These are phyloP conservation scores for Selaginella tamariscina DNA, from an alignment of 75 land plant genomes.

Conservation along the genomic window DNA sequence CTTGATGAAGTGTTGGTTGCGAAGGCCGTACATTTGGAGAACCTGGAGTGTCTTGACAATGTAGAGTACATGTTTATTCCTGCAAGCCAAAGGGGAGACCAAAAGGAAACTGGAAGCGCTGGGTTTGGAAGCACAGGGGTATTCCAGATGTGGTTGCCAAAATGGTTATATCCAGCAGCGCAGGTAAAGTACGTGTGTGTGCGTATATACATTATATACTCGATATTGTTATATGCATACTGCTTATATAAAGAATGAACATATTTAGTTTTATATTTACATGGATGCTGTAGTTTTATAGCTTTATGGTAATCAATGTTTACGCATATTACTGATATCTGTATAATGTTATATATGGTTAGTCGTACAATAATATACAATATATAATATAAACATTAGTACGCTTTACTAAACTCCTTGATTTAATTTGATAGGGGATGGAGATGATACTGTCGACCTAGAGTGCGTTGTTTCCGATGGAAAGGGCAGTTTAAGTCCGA, in stretches of 20 bases:
- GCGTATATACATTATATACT: no score
- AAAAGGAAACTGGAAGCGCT: background rate
- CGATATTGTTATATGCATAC: no score
- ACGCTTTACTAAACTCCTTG: no score
- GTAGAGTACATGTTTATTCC: background rate
- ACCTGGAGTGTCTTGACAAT: background rate
- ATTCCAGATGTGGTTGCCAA: background rate
- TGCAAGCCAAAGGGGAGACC: conserved; percentile 1
- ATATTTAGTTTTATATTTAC: no score
- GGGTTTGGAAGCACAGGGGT: background rate
- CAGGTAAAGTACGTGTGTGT: background rate
- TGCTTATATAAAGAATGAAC: no score
- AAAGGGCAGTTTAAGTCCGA: background rate
- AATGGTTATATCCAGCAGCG: conserved; percentile 4
- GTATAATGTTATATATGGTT: no score
- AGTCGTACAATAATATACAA: no score
- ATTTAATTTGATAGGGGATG: no score
- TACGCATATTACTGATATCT: no score
- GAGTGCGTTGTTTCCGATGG: background rate
- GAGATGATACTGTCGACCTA: background rate
- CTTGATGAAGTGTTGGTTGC: background rate
- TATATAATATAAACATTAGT: no score
- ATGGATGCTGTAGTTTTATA: no score
- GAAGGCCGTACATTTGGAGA: background rate
- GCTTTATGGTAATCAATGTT: no score